Percentiles rank a stretch among this genome's conserved stretches.
phyloP scores from a whole-genome alignment of 345 rosid genomes.

The Luvunga scandens region DNA sequence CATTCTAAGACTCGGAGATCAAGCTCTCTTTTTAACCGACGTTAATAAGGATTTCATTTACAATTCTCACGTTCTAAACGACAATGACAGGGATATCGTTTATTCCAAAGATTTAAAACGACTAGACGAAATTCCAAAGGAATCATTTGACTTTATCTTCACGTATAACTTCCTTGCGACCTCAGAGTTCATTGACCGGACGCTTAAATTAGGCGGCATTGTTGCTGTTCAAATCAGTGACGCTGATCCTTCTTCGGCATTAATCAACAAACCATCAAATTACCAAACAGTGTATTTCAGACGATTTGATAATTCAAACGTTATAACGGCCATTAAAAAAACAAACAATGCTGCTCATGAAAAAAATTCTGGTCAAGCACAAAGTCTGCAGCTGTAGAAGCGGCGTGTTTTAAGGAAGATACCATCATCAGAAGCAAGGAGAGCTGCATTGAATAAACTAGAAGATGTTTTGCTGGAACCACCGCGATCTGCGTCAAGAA shows the following conservation, averaged over 20 bases:
- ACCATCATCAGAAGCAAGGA: conserved; percentile 33
- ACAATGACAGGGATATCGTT: conserved; percentile 34
- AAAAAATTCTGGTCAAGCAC: background rate
- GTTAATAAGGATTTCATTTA: conserved; percentile 27
- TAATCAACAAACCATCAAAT: conserved; percentile 37
- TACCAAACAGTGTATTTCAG: conserved; percentile 51
- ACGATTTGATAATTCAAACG: conserved; percentile 15
- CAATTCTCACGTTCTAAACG: conserved; percentile 24
- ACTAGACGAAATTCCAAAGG: conserved; percentile 31
- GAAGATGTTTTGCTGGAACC: conserved; percentile 85
- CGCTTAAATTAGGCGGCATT: conserved; percentile 62
- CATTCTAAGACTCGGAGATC: conserved; percentile 38
- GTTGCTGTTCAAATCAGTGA: conserved; percentile 34
- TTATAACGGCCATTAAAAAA: conserved; percentile 23
- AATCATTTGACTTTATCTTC: conserved; percentile 51
- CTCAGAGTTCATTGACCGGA: conserved; percentile 49
- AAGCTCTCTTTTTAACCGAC: conserved; percentile 38
- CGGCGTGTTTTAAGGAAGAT: conserved; percentile 32
- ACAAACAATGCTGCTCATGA: conserved; percentile 11
- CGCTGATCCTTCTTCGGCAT: conserved; percentile 20
- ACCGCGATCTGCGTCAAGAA: conserved; percentile 63
- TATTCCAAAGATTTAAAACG: conserved; percentile 39
- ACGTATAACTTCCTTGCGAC: conserved; percentile 30
- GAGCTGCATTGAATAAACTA: conserved; percentile 51
- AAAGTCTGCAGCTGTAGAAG: conserved; percentile 17